Percentiles rank a stretch among this genome's conserved stretches.
These are phyloP conservation scores for Paecilomyces niveus DNA, from an alignment of 2,329 filamentous ascomycete species.

Conservation along the genomic window DNA sequence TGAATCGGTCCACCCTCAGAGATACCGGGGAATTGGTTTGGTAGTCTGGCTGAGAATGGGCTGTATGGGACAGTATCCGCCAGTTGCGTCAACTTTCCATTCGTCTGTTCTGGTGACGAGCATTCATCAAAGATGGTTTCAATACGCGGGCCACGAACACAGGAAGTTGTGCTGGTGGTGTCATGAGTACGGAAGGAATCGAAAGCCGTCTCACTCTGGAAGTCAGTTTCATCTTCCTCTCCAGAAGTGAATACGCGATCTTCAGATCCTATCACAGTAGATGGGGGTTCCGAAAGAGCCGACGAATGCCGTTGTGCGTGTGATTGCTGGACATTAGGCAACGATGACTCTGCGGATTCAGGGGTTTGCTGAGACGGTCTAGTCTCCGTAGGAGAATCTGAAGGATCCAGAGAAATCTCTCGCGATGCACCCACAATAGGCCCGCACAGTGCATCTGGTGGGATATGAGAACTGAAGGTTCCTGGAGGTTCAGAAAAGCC, in stretches of 20 bases:
- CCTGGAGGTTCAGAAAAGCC: background rate
- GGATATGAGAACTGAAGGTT: background rate
- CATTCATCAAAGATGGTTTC: conserved; percentile 59
- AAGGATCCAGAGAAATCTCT: background rate
- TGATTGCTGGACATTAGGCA: conserved; percentile 22
- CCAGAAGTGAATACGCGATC: conserved; percentile 51
- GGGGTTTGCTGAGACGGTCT: conserved; percentile 1
- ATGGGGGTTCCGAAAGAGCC: conserved; percentile 52
- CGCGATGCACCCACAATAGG: background rate
- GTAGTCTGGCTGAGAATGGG: conserved; percentile 28
- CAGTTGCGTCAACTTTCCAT: conserved; percentile 38
- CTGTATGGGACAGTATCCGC: conserved; percentile 44
- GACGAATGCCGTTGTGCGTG: conserved; percentile 48
- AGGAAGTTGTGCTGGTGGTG: conserved; percentile 47
- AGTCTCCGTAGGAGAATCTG: background rate
- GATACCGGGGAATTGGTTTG: conserved; percentile 11
- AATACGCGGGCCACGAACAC: conserved; percentile 50
- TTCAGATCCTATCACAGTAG: conserved; percentile 55
- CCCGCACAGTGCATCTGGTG: background rate
- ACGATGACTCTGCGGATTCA: conserved; percentile 6
- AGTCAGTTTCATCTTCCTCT: conserved; percentile 56
- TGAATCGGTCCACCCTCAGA: conserved; percentile 14
- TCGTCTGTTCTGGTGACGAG: conserved; percentile 27
- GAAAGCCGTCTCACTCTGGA: conserved; percentile 55
- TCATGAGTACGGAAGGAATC: conserved; percentile 57